phyloP scores from a whole-genome alignment of 1,284 basidiomycete species.

The Tetrapyrgos nigripes region DNA sequence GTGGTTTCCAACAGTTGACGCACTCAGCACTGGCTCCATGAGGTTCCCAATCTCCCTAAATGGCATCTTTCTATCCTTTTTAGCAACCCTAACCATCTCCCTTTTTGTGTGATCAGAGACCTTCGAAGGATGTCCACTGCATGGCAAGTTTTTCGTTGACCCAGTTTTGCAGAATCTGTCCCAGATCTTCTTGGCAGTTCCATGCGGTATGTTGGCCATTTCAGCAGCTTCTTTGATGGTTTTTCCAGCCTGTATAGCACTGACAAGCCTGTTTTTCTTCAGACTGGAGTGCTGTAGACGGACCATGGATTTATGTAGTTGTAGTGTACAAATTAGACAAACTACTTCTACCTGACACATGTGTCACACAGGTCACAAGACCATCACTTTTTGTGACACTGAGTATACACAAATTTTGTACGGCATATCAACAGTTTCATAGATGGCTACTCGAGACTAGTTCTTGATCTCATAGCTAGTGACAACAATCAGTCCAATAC shows the following conservation, averaged over 20 bases:
- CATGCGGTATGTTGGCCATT: constrained; percentile 10
- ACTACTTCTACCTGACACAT: no score
- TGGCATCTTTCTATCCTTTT: constrained; percentile 17
- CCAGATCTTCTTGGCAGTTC: constrained; percentile 19
- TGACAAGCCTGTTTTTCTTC: constrained; percentile 20
- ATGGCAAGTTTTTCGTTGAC: constrained; percentile 19
- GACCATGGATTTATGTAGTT: no score
- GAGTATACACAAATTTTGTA: no score
- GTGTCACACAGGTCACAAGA: no score
- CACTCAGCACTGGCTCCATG: constrained; percentile 1
- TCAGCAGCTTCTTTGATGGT: constrained; percentile 13
- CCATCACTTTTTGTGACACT: no score
- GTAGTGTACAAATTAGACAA: no score
- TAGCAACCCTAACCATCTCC: constrained; percentile 12
- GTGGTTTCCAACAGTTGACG: constrained; percentile 1
- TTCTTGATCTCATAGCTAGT: no score
- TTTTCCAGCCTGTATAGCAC: constrained; percentile 14
- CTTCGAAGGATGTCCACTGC: constrained; percentile 18
- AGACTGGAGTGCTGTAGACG: not conserved
- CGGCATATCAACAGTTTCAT: no score
- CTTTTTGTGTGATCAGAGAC: constrained; percentile 14
- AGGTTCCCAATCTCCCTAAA: constrained; percentile 8
- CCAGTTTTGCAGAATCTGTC: constrained; percentile 22
- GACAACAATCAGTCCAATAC: no score
- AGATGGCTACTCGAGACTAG: no score